These are phyloP conservation scores for Starmera stellimalicola DNA, from an alignment of 1,139 yeast genomes.

Conservation along the genomic window DNA sequence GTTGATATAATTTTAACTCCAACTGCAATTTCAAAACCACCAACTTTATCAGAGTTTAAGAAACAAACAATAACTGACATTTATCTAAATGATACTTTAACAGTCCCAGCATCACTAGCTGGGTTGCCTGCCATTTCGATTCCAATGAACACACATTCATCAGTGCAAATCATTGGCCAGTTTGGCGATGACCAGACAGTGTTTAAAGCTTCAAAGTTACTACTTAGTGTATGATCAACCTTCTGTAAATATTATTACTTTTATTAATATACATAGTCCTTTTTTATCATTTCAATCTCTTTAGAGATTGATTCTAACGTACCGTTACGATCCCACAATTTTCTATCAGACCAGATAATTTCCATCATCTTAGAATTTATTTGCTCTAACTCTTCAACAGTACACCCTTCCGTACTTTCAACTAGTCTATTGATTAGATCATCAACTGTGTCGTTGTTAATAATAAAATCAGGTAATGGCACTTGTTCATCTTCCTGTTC, in stretches of 20 bases:
- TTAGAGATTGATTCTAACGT: slow-evolving; percentile 20
- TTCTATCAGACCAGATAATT: slow-evolving; percentile 62
- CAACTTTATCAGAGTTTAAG: slow-evolving; percentile 37
- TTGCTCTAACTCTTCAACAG: slow-evolving; percentile 67
- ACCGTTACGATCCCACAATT: slow-evolving; percentile 53
- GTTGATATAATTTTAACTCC: slow-evolving; percentile 73
- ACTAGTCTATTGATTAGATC: slow-evolving; percentile 25
- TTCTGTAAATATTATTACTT: not conserved
- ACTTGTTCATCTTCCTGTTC: slow-evolving; percentile 8
- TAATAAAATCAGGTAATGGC: slow-evolving; percentile 8
- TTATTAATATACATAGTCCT: not conserved
- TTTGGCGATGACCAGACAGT: slow-evolving; percentile 70
- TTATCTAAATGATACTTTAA: slow-evolving; percentile 73
- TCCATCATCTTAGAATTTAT: slow-evolving; percentile 67
- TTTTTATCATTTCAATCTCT: slow-evolving; percentile 8
- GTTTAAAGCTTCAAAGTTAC: slow-evolving; percentile 27
- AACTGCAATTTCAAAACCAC: slow-evolving; percentile 56
- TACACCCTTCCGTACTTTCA: slow-evolving; percentile 34
- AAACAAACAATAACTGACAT: slow-evolving; percentile 44
- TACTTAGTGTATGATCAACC: slow-evolving; percentile 3
- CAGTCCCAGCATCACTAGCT: slow-evolving; percentile 86
- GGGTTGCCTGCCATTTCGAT: slow-evolving; percentile 81
- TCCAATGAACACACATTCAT: slow-evolving; percentile 37
- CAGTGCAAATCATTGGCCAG: slow-evolving; percentile 75
- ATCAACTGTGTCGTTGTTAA: slow-evolving; percentile 25